Evolutionary conservation across 768 basidiomycete genomes (phyloP), one percentile per base, ranked within the genome.

Genomic region (Collybia mongolica): DNA sequence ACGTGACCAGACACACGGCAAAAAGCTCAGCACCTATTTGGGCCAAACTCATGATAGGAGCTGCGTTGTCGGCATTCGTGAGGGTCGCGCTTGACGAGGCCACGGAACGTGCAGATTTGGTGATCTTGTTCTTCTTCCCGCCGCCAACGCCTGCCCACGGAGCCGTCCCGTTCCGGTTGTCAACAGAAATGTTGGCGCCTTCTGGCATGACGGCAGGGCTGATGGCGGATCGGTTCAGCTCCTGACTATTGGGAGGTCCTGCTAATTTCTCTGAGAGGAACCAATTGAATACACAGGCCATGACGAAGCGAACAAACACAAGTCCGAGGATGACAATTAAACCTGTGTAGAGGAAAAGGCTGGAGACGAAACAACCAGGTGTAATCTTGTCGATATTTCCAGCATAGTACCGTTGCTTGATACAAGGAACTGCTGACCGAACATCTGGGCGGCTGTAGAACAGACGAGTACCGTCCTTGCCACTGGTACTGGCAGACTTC

Each of bases 261-360:
- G 93, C 88, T 28, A 98, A 79, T 48, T 79, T 80, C 6, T 80
- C 81, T 8, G 94, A 95, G 43, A 98, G 72, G 74, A 92, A 96
- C 97, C 97, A 99, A 60, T 84, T 93, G 79, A 98, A 99, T 37
- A 96, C 67, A 66, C 92, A 92, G 0, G 97, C 97, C 96, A 99
- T 98, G 59, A 78, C 68, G 70, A 98, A 99, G 29, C 97, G 90
- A 26, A 92, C 84, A 54, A 98, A 69, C 26, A 99, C 90, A 52
- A 99, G 83, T 23, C 81, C 81, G 48, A 98, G 82, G 62, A 99
- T 94, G 71, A 98, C 84, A 66, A 93, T 81, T 50, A 99, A 80
- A 49, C 93, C 91, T 22, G 85, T 72, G 65, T 97, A 99, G 45
- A 98, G 85, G 65, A 98, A 83, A 22, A 98, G 75, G 40, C 83